Conservation (phyloP, 1,284 basidiomycete genomes). For the Leccinum fuscescens region DNA sequence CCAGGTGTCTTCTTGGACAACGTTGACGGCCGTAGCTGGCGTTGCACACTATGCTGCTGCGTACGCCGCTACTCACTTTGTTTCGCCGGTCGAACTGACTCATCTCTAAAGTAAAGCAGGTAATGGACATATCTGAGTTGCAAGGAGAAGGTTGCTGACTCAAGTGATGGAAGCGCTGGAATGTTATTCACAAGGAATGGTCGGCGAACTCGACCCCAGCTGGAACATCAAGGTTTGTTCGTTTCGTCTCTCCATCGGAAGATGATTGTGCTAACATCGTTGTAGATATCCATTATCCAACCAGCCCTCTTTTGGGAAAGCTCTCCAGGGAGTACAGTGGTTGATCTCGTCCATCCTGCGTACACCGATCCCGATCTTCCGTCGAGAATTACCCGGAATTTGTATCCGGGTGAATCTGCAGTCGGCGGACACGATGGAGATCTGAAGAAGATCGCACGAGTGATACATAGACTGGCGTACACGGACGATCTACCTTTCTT, state of each 20-base stretch:
- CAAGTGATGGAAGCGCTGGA: slow-evolving; percentile 23
- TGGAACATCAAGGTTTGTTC: slow-evolving; percentile 29
- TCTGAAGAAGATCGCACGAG: slow-evolving; percentile 23
- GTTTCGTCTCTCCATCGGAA: background rate
- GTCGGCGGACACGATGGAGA: slow-evolving; percentile 18
- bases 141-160: slow-evolving; percentile 6
- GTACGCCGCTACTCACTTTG: slow-evolving; percentile 17
- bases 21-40: slow-evolving; percentile 16
- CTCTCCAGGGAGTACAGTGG: slow-evolving; percentile 1
- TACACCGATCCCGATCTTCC: background rate
- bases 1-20: slow-evolving; percentile 24
- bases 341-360: slow-evolving; percentile 17
- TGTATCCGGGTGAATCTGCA: background rate
- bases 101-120: slow-evolving; percentile 25
- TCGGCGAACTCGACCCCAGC: slow-evolving; percentile 26
- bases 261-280: background rate
- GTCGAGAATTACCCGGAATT: background rate
- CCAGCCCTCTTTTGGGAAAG: slow-evolving; percentile 29
- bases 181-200: slow-evolving; percentile 28
- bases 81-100: slow-evolving; percentile 2
- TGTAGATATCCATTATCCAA: slow-evolving; percentile 29
- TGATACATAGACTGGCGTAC: slow-evolving; percentile 17
- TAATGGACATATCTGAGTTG: slow-evolving; percentile 2
- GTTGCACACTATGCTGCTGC: slow-evolving; percentile 30
- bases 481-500: slow-evolving; percentile 29